Evolutionary conservation across 1,284 basidiomycete genomes (phyloP).

Genomic region (Rhodotorula sp.): DNA sequence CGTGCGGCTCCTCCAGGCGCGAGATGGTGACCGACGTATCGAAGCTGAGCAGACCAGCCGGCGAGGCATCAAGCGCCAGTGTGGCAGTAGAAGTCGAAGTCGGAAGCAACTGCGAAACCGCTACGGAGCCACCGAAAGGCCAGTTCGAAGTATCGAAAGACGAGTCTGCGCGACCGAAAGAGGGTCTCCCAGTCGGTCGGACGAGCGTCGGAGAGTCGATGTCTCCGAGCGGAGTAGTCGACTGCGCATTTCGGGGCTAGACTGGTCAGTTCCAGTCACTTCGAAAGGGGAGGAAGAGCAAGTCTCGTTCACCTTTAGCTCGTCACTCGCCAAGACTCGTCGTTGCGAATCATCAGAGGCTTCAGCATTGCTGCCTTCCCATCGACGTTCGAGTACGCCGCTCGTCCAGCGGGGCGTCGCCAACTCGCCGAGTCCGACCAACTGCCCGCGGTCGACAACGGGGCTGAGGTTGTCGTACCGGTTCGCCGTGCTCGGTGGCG

Average conservation of each 20-base stretch:
- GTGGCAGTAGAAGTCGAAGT: conserved; percentile 18
- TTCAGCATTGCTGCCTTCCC: neutral
- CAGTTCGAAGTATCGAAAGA: conserved; percentile 23
- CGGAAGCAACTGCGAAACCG: neutral
- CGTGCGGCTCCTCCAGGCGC: neutral
- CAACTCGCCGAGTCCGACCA: conserved; percentile 94
- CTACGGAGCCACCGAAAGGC: conserved; percentile 3
- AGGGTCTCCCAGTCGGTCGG: conserved; percentile 1
- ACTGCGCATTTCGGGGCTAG: neutral
- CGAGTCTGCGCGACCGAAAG: neutral
- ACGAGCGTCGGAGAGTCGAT: conserved; percentile 21
- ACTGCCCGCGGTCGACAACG: conserved; percentile 76
- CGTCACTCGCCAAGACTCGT: too few species aligned
- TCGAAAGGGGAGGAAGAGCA: neutral
- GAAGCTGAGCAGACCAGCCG: conserved; percentile 16
- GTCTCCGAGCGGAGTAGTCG: neutral
- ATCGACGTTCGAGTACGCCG: conserved; percentile 34
- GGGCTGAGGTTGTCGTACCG: conserved; percentile 60
- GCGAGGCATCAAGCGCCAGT: conserved; percentile 17
- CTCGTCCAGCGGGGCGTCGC: conserved; percentile 87
- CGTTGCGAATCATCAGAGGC: too few species aligned
- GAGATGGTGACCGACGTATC: neutral
- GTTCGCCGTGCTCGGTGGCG: neutral
- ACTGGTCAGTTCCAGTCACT: neutral
- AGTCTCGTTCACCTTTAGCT: too few species aligned